Evolutionary conservation across 1,139 yeast genomes (phyloP).

Genomic region (Diutina siamensis): DNA sequence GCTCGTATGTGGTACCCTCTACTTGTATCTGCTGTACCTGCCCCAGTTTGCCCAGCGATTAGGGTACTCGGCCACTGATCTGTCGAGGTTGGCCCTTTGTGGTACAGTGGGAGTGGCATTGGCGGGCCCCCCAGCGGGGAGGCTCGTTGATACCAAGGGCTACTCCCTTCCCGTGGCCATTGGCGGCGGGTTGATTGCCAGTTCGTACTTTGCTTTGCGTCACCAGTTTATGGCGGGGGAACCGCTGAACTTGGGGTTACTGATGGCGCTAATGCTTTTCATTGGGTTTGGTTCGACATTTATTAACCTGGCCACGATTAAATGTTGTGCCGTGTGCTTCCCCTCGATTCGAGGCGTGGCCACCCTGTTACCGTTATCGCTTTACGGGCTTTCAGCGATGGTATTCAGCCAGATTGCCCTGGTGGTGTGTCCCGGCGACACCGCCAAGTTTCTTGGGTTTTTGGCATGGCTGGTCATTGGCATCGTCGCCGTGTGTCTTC

Average conservation of each 20-base stretch:
- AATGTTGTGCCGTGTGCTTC: constrained; percentile 46
- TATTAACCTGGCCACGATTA: constrained; percentile 39
- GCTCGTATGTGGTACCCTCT: constrained; percentile 50
- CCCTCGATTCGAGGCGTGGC: constrained; percentile 50
- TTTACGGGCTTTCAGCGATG: constrained; percentile 50
- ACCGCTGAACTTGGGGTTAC: constrained; percentile 14
- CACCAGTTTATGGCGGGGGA: constrained; percentile 27
- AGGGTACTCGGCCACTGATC: constrained; percentile 39
- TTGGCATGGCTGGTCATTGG: constrained; percentile 28
- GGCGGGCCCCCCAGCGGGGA: constrained; percentile 48
- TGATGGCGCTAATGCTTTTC: constrained; percentile 26
- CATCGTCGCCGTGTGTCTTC: constrained; percentile 33
- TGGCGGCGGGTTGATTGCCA: constrained; percentile 32
- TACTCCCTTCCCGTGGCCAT: constrained; percentile 30
- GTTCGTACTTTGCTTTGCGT: constrained; percentile 37
- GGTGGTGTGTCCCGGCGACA: constrained; percentile 38
- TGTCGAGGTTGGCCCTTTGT: constrained; percentile 43
- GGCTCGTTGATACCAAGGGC: constrained; percentile 44
- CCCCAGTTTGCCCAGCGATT: constrained; percentile 50
- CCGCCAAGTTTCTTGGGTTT: constrained; percentile 37
- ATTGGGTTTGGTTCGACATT: constrained; percentile 48
- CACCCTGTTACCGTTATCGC: constrained; percentile 46
- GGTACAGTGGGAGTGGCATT: constrained; percentile 52
- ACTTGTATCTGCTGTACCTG: constrained; percentile 48
- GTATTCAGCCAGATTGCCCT: constrained; percentile 40